Evolutionary conservation across 2,329 filamentous ascomycete species (phyloP).

Genomic region (Cercospora janseana): DNA sequence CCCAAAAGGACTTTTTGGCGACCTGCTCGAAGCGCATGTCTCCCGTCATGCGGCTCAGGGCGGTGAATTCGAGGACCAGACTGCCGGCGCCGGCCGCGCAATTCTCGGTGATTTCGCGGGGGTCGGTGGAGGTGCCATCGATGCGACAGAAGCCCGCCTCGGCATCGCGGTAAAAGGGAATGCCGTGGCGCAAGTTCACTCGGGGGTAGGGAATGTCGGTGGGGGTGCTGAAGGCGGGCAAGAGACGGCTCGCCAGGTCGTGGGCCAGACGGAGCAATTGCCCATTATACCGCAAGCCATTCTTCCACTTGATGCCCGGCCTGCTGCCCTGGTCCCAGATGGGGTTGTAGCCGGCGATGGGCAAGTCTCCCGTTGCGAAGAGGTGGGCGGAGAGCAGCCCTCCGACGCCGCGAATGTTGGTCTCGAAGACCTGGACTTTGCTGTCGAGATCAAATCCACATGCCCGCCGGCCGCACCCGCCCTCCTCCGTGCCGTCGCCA

Average conservation of each 20-base stretch:
- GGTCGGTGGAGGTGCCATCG: slow-evolving; percentile 44
- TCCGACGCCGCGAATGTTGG: slow-evolving; percentile 88
- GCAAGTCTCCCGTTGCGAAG: slow-evolving; percentile 86
- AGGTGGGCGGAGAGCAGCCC: slow-evolving; percentile 89
- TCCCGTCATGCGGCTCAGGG: slow-evolving; percentile 81
- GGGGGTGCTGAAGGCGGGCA: slow-evolving; percentile 87
- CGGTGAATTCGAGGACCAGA: slow-evolving; percentile 87
- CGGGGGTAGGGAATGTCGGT: slow-evolving; percentile 93
- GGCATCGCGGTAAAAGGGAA: slow-evolving; percentile 75
- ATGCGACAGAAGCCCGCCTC: slow-evolving; percentile 48
- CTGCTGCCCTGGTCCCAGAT: slow-evolving; percentile 36
- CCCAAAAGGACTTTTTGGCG: slow-evolving; percentile 92
- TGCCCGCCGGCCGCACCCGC: slow-evolving; percentile 68
- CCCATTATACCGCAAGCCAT: slow-evolving; percentile 76
- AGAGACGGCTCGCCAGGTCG: slow-evolving; percentile 76
- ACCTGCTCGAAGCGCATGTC: slow-evolving; percentile 84
- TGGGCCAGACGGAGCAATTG: slow-evolving; percentile 86
- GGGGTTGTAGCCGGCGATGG: slow-evolving; percentile 75
- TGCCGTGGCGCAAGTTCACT: slow-evolving; percentile 85
- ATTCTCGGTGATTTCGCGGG: slow-evolving; percentile 82
- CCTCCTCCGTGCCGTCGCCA: slow-evolving; percentile 74
- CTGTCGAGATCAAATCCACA: slow-evolving; percentile 91
- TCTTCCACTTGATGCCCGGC: slow-evolving; percentile 43
- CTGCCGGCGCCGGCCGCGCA: slow-evolving; percentile 97
- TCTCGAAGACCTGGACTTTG: slow-evolving; percentile 98